Evolutionary conservation across 1,284 basidiomycete genomes (phyloP).

Genomic region (Ganoderma multipileum): DNA sequence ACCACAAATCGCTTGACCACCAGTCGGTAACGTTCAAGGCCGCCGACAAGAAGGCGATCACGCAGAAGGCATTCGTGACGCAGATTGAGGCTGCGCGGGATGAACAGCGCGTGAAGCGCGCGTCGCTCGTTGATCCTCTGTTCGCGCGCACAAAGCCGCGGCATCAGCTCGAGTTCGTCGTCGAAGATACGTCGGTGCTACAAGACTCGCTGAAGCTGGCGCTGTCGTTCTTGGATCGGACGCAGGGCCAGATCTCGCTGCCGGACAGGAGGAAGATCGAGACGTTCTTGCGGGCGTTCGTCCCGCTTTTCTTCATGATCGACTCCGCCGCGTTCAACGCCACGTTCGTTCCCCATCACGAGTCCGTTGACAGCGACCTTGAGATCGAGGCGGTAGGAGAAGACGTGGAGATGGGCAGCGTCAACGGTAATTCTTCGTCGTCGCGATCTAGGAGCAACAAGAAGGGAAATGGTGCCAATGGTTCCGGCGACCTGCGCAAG

Average conservation of each 20-base stretch:
- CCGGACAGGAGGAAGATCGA: conserved; percentile 87
- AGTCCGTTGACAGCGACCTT: conserved; percentile 54
- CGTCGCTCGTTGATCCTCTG: conserved; percentile 79
- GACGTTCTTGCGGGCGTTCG: conserved; percentile 81
- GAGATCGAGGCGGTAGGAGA: conserved; percentile 54
- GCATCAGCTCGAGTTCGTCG: conserved; percentile 83
- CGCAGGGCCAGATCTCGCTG: conserved; percentile 75
- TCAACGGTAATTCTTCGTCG: conserved; percentile 42
- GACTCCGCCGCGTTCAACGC: conserved; percentile 77
- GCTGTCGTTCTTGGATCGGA: conserved; percentile 92
- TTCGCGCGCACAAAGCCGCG: conserved; percentile 73
- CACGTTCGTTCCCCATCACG: conserved; percentile 59
- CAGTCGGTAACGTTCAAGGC: conserved; percentile 93
- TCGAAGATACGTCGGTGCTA: conserved; percentile 82
- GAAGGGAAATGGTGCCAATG: conserved; percentile 46
- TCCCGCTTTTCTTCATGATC: conserved; percentile 77
- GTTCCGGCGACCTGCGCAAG: conserved; percentile 73
- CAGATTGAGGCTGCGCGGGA: conserved; percentile 92
- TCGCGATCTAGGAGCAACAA: conserved; percentile 44
- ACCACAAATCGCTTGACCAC: conserved; percentile 92
- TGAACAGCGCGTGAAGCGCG: conserved; percentile 85
- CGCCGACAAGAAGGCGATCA: conserved; percentile 91
- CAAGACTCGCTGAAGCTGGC: conserved; percentile 90
- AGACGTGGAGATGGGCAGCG: conserved; percentile 56
- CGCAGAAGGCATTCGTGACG: conserved; percentile 83